phyloP scores from a whole-genome alignment of 805 yeast genomes.

The Tetrapisispora taiwanensis region DNA sequence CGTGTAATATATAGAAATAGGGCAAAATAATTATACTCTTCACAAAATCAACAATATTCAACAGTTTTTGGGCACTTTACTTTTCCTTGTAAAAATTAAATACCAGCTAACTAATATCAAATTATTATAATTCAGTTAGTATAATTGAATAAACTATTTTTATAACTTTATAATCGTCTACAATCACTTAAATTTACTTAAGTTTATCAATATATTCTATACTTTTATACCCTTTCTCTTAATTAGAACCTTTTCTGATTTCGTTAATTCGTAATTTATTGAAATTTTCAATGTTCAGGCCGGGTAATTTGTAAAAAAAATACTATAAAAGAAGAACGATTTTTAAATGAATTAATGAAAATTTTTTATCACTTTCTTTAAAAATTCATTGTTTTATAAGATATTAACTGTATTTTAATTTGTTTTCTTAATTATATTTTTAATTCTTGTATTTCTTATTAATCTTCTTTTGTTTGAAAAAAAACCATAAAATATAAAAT shows the following conservation, averaged over 20 bases:
- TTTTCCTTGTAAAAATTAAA: no score
- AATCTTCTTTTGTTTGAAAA: background rate
- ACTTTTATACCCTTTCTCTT: background rate
- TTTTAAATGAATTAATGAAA: background rate
- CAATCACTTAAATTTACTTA: no score
- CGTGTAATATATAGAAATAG: background rate
- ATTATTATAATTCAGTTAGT: no score
- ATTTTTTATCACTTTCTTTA: background rate
- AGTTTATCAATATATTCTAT: no score
- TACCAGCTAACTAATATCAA: no score
- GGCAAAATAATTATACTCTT: no score
- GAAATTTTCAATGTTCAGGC: background rate
- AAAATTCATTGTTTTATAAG: background rate
- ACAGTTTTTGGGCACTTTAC: no score
- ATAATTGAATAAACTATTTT: no score
- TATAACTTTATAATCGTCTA: no score
- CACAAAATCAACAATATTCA: background rate
- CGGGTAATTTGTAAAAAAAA: background rate
- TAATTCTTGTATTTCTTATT: conserved; percentile 8
- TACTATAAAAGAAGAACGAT: background rate
- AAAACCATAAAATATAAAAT: conserved; percentile 13
- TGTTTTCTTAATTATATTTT: background rate
- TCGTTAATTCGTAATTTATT: no score
- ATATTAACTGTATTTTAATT: no score
- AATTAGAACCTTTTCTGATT: background rate